Evolutionary conservation across 164 flowering plant species (phyloP).

Genomic region (Tetracentron sinense): DNA sequence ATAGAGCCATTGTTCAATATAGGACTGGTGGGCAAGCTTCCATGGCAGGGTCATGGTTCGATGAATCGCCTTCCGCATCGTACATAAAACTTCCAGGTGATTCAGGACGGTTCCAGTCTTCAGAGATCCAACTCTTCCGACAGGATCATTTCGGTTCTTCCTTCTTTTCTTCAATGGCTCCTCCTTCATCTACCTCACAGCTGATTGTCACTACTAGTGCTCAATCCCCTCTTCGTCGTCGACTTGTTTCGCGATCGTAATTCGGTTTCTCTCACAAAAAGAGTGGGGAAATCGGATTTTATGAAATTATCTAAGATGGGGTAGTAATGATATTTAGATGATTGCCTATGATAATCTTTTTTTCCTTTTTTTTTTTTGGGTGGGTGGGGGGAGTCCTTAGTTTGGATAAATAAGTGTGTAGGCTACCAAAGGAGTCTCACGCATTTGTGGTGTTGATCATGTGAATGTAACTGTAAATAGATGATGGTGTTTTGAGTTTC

Average conservation of each 20-base stretch:
- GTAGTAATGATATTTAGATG: not conserved
- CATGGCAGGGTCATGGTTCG: slow-evolving; percentile 31
- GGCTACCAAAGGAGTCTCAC: not conserved
- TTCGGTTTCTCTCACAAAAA: not conserved
- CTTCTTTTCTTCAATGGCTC: slow-evolving; percentile 13
- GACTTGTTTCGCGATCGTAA: slow-evolving; percentile 18
- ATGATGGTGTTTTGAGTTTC: not conserved
- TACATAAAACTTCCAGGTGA: slow-evolving; percentile 76
- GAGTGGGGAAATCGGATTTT: not conserved
- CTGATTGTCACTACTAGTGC: slow-evolving; percentile 25
- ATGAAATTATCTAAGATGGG: too few species aligned
- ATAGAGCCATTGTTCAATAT: slow-evolving; percentile 65
- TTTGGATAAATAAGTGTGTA: not conserved
- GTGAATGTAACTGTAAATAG: not conserved
- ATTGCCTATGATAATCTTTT: not conserved
- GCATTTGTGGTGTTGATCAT: not conserved
- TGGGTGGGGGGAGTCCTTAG: not conserved
- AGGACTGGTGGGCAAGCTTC: slow-evolving; percentile 35
- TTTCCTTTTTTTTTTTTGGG: not conserved
- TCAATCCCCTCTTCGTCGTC: slow-evolving; percentile 36
- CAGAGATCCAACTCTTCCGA: slow-evolving; percentile 39
- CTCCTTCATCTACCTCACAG: slow-evolving; percentile 26
- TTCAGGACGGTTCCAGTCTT: slow-evolving; percentile 61
- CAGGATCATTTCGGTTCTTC: slow-evolving; percentile 31
- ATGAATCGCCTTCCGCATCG: slow-evolving; percentile 62